Base-by-base conservation (phyloP, 2,329 filamentous ascomycete species). In the Aspergillus sp. region DNA sequence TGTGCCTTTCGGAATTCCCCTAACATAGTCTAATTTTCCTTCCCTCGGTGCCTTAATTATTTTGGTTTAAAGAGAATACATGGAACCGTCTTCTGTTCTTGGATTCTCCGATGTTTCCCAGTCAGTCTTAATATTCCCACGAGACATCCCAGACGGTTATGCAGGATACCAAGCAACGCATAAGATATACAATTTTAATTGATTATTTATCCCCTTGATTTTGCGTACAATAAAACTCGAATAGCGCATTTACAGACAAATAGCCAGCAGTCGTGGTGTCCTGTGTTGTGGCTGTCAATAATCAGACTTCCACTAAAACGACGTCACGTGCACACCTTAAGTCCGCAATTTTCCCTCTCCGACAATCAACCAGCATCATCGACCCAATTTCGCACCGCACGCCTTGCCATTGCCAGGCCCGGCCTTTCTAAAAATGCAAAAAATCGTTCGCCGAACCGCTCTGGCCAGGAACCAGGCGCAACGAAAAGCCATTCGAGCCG, bases 381-480 rank as follows among this genome's bases (percentile, higher is more conserved):
- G 15, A 41, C 21, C 19, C 37, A 33, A 45, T 3, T 14, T 17
- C 27, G 45, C 39, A 50, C 39, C 45, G 19, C 9, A 48, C 55
- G 24, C 39, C 35, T 60, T 65, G 66, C 67, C 67, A 73, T 70
- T 70, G 68, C 68, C 66, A 41, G 66, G 59, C 51, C 66, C 63
- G 65, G 53, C 65, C 57, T 57, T 62, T 41, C 57, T 61, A 68
- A 75, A 63, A 62, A 91, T 91, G 89, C 86, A 91, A 77, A 90
- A 88, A 75, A 80, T 91, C 62, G 79, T 87, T 62, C 84, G 84
- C 68, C 85, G 87, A 65, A 86, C 87, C 55, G 79, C 82, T 56
- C 80, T 88, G 72, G 88, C 88, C 64, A 82, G 89, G 76, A 85
- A 84, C 73, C 86, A 88, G 76, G 84, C 81, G 55, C 68, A 74